Percentiles rank a stretch among this genome's conserved stretches.
phyloP scores from a whole-genome alignment of 371 early-diverging fungal species.

The Nematocida ironsii region DNA sequence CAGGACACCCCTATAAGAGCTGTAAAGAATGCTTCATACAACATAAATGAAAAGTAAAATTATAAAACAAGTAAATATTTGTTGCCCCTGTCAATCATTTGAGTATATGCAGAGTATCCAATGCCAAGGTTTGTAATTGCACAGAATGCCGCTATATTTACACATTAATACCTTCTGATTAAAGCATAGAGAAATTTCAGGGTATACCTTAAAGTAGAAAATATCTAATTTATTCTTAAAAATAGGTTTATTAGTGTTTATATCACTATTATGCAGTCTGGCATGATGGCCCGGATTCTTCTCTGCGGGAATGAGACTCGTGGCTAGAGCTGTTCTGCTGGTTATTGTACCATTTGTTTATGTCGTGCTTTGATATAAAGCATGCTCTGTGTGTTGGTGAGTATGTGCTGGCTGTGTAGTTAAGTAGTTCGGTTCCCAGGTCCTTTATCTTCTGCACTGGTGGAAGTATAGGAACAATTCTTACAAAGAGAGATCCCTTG shows the following conservation, averaged over 20 bases:
- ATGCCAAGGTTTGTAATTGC: neutral
- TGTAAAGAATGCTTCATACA: conserved; percentile 26
- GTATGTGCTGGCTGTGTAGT: neutral
- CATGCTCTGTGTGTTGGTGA: neutral
- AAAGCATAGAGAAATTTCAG: no score
- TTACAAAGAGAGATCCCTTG: conserved; percentile 27
- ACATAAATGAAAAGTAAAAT: conserved; percentile 35
- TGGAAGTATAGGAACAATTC: conserved; percentile 31
- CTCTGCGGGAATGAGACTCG: neutral
- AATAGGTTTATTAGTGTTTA: neutral
- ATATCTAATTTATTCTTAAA: neutral
- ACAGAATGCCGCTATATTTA: no score
- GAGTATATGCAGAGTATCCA: neutral
- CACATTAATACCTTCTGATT: no score
- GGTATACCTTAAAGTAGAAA: no score
- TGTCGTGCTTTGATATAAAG: conserved; percentile 14
- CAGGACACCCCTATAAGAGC: conserved; percentile 19
- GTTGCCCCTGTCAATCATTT: neutral
- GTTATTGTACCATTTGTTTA: conserved; percentile 9
- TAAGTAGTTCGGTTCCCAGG: neutral
- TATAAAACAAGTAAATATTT: conserved; percentile 14
- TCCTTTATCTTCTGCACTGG: neutral
- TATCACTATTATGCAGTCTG: neutral
- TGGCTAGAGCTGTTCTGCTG: neutral
- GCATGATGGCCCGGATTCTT: conserved; percentile 1